Evolutionary conservation across 176 grass and related monocot species (phyloP).

Genomic region (Carex littledalei): DNA sequence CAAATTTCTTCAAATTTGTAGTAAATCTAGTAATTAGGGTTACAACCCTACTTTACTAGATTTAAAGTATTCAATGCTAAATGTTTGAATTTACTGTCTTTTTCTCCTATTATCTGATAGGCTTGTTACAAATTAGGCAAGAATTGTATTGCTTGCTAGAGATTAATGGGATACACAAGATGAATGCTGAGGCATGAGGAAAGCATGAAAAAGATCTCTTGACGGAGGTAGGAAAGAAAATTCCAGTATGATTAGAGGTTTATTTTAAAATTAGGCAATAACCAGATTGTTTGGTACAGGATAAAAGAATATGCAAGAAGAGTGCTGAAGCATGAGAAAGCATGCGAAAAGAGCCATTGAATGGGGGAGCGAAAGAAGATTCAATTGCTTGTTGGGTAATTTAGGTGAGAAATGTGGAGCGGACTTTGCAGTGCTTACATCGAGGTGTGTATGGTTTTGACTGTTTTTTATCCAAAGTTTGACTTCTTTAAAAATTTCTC

Average conservation of each 20-base stretch:
- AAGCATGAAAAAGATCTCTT: too few species aligned
- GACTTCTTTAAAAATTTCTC: neutral
- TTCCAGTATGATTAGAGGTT: neutral
- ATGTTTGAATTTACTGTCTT: neutral
- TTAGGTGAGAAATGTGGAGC: neutral
- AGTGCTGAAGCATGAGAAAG: neutral
- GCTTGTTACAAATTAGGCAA: neutral
- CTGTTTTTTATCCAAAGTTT: neutral
- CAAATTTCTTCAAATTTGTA: too few species aligned
- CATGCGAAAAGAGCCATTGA: neutral
- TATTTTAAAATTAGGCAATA: neutral
- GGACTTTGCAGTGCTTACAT: too few species aligned
- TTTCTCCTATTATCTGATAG: neutral
- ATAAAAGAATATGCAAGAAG: neutral
- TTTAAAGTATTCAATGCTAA: too few species aligned
- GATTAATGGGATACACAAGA: neutral
- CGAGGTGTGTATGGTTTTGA: neutral
- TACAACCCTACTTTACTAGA: too few species aligned
- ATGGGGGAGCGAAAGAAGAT: neutral
- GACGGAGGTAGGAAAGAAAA: too few species aligned
- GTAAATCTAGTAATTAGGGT: too few species aligned
- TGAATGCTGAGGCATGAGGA: neutral
- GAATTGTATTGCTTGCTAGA: neutral
- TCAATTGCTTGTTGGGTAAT: neutral
- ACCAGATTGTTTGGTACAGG: neutral